These are phyloP conservation scores for Stellera chamaejasme DNA, from an alignment of 345 rosid genomes.

Conservation along the genomic window DNA sequence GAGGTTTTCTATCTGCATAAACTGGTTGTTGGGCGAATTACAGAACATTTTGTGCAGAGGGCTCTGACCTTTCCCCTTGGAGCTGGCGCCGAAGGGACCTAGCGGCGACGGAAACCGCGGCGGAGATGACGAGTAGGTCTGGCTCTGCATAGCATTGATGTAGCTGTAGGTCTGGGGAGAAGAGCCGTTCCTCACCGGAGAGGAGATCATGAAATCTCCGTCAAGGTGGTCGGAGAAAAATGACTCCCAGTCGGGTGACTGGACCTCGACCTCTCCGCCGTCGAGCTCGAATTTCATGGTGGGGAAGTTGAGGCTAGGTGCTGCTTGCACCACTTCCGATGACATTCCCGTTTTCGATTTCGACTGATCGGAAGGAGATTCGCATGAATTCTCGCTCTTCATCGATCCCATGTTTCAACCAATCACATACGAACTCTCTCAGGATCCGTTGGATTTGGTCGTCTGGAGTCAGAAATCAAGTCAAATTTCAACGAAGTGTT, in stretches of 20 bases:
- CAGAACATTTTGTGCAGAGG: constrained; percentile 35
- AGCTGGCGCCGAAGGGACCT: constrained; percentile 19
- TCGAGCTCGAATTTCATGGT: constrained; percentile 37
- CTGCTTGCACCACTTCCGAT: constrained; percentile 28
- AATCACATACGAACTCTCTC: constrained; percentile 12
- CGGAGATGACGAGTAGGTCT: constrained; percentile 31
- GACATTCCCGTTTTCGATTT: constrained; percentile 20
- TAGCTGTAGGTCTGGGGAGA: constrained; percentile 22
- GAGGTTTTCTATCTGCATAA: constrained; percentile 41
- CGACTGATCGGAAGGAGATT: constrained; percentile 15
- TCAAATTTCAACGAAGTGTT: no score
- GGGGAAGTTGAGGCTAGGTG: constrained; percentile 43
- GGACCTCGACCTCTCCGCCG: constrained; percentile 44
- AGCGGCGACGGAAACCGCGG: constrained; percentile 29
- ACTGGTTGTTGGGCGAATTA: constrained; percentile 36
- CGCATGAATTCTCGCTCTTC: constrained; percentile 38
- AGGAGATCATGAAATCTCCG: constrained; percentile 52
- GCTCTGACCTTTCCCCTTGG: constrained; percentile 30
- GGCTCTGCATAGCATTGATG: constrained; percentile 32
- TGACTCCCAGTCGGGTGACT: constrained; percentile 58
- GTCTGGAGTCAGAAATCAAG: no score
- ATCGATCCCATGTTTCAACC: constrained; percentile 26
- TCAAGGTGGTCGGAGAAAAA: constrained; percentile 51
- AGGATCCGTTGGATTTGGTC: not conserved
- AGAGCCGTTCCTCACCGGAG: constrained; percentile 44